Evolutionary conservation across 2,329 filamentous ascomycete species (phyloP), one percentile per base, ranked within the genome.

Genomic region (Colletotrichum musicola): DNA sequence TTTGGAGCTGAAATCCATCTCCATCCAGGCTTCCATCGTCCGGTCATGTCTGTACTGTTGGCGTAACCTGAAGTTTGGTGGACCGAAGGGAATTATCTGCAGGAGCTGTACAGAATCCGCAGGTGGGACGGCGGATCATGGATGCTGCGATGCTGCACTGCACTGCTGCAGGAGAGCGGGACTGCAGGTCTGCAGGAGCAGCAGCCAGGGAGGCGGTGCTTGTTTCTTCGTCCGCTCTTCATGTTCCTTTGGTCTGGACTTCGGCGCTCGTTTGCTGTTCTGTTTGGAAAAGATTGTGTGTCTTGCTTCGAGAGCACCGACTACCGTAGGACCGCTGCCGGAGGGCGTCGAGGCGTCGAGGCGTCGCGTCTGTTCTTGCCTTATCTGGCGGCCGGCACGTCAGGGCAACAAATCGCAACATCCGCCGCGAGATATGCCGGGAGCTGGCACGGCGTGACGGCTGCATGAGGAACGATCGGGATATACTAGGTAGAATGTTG

Each of bases 251-350:
- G 55, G 55, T 68, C 65, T 68, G 62, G 65, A 65, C 30, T 60
- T 68, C 65, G 65, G 65, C 65, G 65, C 65, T 68, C 65, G 65
- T 60, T 60, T 68, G 42, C 55, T 56, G 22, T 60, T 60, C 62
- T 35, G 62, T 55, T 51, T 68, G 55, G 62, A 65, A 60, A 44
- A 47, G 49, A 65, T 42, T 65, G 61, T 49, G 54, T 65, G 54
- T 65, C 65, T 51, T 65, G 65, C 55, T 55, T 68, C 62, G 60
- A 65, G 56, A 60, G 49, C 65, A 68, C 62, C 65, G 55, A 60
- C 42, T 55, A 6, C 35, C 47, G 42, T 30, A 57, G 60, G 25
- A 54, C 54, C 65, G 62, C 61, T 50, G 65, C 54, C 62, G 65
- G 27, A 60, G 55, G 58, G 42, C 44, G 55, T 65, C 65, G 50